phyloP scores from a whole-genome alignment of 2,329 filamentous ascomycete species.

The Dothidotthia symphoricarpi region DNA sequence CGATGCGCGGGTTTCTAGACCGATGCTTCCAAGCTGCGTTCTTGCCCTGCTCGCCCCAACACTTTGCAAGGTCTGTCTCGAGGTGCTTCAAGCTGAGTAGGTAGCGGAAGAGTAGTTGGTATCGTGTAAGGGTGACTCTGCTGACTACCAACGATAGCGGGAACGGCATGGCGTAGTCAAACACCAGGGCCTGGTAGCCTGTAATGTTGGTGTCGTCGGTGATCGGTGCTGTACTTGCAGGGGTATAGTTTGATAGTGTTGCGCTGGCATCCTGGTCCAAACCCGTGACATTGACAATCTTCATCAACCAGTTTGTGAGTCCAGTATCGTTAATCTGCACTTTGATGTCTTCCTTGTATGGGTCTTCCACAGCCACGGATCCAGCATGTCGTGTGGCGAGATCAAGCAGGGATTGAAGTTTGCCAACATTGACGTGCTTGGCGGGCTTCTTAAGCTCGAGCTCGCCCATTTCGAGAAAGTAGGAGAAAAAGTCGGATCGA shows the following conservation, averaged over 20 bases:
- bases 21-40: constrained; percentile 78
- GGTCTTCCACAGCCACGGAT: constrained; percentile 87
- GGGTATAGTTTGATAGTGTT: constrained; percentile 67
- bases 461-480: constrained; percentile 88
- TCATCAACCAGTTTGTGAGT: constrained; percentile 89
- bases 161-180: constrained; percentile 93
- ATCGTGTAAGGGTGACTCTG: constrained; percentile 93
- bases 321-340: constrained; percentile 95
- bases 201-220: constrained; percentile 83
- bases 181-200: constrained; percentile 87
- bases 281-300: constrained; percentile 93
- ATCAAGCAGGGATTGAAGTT: constrained; percentile 93
- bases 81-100: constrained; percentile 85
- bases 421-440: constrained; percentile 83
- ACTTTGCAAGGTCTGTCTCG: constrained; percentile 79
- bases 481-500: constrained; percentile 95
- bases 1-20: constrained; percentile 69
- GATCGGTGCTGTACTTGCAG: constrained; percentile 54
- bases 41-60: constrained; percentile 88
- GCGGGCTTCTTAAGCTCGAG: constrained; percentile 89
- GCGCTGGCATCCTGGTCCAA: constrained; percentile 77
- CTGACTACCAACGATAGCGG: constrained; percentile 93
- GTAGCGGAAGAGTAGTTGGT: constrained; percentile 94
- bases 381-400: constrained; percentile 94
- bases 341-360: constrained; percentile 97